Evolutionary conservation across 495 filamentous ascomycete species (phyloP).

Genomic region (Neurospora sp.): DNA sequence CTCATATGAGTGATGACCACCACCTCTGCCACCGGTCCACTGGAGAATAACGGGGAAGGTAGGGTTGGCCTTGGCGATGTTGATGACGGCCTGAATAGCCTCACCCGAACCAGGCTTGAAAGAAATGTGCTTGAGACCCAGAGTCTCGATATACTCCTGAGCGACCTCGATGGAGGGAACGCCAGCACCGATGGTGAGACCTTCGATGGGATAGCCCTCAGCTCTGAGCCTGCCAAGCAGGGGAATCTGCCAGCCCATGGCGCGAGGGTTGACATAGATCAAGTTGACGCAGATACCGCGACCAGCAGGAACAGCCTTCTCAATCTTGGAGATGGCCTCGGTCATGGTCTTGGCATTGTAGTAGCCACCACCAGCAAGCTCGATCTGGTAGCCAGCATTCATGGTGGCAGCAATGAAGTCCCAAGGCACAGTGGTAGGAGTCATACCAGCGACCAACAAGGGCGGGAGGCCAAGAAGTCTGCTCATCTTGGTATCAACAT

Average conservation of each 20-base stretch:
- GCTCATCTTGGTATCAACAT: slow-evolving; percentile 97
- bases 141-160: slow-evolving; percentile 84
- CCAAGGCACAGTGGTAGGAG: slow-evolving; percentile 86
- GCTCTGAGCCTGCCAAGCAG: slow-evolving; percentile 73
- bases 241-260: slow-evolving; percentile 97
- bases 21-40: slow-evolving; percentile 91
- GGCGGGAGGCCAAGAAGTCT: slow-evolving; percentile 81
- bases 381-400: slow-evolving; percentile 90
- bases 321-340: slow-evolving; percentile 79
- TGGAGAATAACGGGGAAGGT: slow-evolving; percentile 84
- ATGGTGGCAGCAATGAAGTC: slow-evolving; percentile 94
- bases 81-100: slow-evolving; percentile 81
- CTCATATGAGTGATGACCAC: slow-evolving; percentile 90
- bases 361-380: slow-evolving; percentile 88
- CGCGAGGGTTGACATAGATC: slow-evolving; percentile 92
- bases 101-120: slow-evolving; percentile 93
- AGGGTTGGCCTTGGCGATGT: slow-evolving; percentile 85
- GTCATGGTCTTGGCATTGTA: slow-evolving; percentile 88
- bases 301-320: slow-evolving; percentile 76
- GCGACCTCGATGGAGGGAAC: slow-evolving; percentile 91
- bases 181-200: slow-evolving; percentile 87
- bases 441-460: slow-evolving; percentile 94
- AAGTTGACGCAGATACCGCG: slow-evolving; percentile 90
- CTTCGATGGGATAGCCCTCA: slow-evolving; percentile 88
- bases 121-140: slow-evolving; percentile 88